Base-by-base conservation (phyloP, 192 early-diverging fungal species). In the Coemansia sp. region DNA sequence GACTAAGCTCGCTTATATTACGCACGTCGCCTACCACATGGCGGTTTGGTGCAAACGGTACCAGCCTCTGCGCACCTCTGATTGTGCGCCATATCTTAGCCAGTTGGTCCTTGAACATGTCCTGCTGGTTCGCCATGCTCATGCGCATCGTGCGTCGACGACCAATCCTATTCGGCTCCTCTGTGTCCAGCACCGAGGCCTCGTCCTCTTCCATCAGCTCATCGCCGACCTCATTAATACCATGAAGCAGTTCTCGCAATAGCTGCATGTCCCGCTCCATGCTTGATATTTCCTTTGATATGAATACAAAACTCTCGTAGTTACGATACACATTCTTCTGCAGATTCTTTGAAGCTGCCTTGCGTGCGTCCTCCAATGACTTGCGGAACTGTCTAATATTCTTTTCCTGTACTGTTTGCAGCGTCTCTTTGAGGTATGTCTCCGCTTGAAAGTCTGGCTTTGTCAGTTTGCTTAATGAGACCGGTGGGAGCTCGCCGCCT, bases 1-100 rank as follows among this genome's bases (percentile, higher is more conserved):
- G 87, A 67, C 93, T 91, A 25, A 97, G 78, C 71, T 98, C 94
- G 24, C 81, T 80, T 41, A 91, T 84, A 64, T 86, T 87, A 49
- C 85, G 83, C 47, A 82, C 86, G 30, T 93, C 89, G 56, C 88
- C 86, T 6, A 93, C 81, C 49, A 93, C 83, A 58, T 90, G 88
- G 18, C 89, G 85, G 56, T 86, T 82, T 16, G 87, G 83, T 6
- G 83, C 84, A 68, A 87, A 89, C 24, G 90, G 86, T 7, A 92
- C 76, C 57, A 89, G 85, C 66, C 74, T 71, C 82, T 92, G 82
- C 7, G 65, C 68, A 28, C 74, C 82, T 24, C 79, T 70, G 25
- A 84, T 63, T 8, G 76, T 71, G 7, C 73, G 69, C 76, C 76
- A 83, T 0, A 83, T 50, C 41, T 64, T 65, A 6, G 76, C 58